A percentile compares a stretch with the other conserved stretches of the same genome.
phyloP scores from a whole-genome alignment of 129 eudicot genomes.

The Flaveria sonorensis region DNA sequence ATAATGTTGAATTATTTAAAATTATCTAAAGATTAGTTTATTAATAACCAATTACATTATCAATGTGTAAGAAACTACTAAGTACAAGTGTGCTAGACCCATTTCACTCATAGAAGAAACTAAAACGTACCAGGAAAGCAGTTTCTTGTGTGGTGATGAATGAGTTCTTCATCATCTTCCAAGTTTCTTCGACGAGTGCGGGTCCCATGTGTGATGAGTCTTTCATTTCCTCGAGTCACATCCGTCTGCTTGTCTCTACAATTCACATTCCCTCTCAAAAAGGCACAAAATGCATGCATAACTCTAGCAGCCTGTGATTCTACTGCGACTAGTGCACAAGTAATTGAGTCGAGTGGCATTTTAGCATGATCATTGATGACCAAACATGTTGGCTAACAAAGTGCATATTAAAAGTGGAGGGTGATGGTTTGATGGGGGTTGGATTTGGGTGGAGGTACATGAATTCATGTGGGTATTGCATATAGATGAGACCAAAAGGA shows the following conservation, averaged over 20 bases:
- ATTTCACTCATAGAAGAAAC: neutral
- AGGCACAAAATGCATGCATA: conserved; percentile 30
- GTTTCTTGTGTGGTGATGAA: conserved; percentile 12
- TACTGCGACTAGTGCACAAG: neutral
- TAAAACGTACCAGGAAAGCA: conserved; percentile 32
- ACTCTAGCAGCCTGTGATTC: conserved; percentile 7
- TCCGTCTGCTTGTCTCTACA: conserved; percentile 41
- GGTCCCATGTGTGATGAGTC: conserved; percentile 9
- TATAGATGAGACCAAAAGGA: conserved; percentile 13
- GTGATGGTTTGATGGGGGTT: conserved; percentile 1
- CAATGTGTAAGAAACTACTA: neutral
- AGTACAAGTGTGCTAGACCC: conserved; percentile 14
- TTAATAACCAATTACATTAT: neutral
- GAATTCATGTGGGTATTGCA: conserved; percentile 25
- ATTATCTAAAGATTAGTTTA: neutral
- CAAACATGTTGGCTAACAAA: conserved; percentile 20
- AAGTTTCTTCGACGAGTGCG: conserved; percentile 7
- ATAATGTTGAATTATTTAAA: neutral
- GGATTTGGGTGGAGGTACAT: conserved; percentile 34
- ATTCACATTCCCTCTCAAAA: conserved; percentile 19
- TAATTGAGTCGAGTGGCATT: neutral
- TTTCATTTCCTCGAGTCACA: conserved; percentile 27
- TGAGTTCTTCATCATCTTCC: conserved; percentile 24
- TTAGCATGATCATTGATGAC: neutral
- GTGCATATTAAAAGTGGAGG: conserved; percentile 9